A percentile compares a stretch with the other conserved stretches of the same genome.
Evolutionary conservation across 192 early-diverging fungal genomes (phyloP).

Genomic region (Dissophora ornata): DNA sequence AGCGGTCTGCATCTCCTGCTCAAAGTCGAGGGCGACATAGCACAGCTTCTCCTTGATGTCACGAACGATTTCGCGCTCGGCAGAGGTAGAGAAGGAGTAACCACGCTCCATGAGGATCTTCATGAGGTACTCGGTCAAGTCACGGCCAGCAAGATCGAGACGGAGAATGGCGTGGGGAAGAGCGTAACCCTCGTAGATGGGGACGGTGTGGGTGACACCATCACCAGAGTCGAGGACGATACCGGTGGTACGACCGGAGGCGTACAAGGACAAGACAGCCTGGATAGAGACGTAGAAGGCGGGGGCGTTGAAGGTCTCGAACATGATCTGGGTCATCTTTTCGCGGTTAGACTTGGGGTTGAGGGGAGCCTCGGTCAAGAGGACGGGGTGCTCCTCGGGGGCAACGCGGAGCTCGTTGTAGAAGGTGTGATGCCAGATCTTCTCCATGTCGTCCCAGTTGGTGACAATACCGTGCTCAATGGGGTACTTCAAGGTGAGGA

Average conservation of each 20-base stretch:
- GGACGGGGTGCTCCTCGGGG: constrained; percentile 97
- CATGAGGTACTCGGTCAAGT: constrained; percentile 95
- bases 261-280: constrained; percentile 96
- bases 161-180: constrained; percentile 97
- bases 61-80: constrained; percentile 98
- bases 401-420: constrained; percentile 99
- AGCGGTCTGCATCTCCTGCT: constrained; percentile 98
- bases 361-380: constrained; percentile 96
- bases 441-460: constrained; percentile 97
- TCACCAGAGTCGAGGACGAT: constrained; percentile 99
- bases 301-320: constrained; percentile 97
- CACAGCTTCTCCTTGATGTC: constrained; percentile 99
- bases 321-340: constrained; percentile 99
- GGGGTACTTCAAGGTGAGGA: constrained; percentile 87
- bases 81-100: constrained; percentile 95
- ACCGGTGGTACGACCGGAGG: constrained; percentile 98
- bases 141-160: constrained; percentile 97
- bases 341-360: constrained; percentile 99
- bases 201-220: constrained; percentile 98
- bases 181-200: constrained; percentile 98
- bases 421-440: constrained; percentile 98
- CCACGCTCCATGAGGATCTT: constrained; percentile 96
- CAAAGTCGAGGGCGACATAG: constrained; percentile 98
- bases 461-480: constrained; percentile 94
- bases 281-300: constrained; percentile 98